Conservation (phyloP, 768 basidiomycete species). For the Pleurotus salmoneostramineus region DNA sequence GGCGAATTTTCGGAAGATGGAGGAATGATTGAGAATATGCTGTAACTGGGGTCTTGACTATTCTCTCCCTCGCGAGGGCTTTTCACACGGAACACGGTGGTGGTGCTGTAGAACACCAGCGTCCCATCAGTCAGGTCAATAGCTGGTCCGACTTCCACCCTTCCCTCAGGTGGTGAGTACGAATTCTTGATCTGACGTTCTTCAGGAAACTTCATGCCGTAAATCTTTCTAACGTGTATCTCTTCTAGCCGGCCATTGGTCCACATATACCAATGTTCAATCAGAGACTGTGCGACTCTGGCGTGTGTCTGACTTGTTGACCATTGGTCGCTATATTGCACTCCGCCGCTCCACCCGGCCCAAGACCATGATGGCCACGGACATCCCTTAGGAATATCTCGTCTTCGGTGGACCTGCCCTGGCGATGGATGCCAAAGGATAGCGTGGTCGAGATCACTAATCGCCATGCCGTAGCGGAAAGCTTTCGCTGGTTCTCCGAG, state of each 20-base stretch:
- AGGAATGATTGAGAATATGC: background rate
- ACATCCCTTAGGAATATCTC: background rate
- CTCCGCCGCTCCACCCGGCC: constrained; percentile 2
- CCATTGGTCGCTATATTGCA: background rate
- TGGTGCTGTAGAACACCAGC: background rate
- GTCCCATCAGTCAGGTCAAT: background rate
- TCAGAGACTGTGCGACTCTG: background rate
- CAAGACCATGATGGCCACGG: constrained; percentile 1
- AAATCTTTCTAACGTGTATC: background rate
- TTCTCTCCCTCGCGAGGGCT: background rate
- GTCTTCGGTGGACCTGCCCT: background rate
- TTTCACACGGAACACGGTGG: background rate
- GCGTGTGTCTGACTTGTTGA: background rate
- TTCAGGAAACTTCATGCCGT: background rate
- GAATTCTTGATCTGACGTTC: background rate
- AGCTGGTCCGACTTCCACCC: too few species aligned
- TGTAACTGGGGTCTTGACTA: background rate
- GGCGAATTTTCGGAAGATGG: background rate
- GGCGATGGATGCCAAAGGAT: background rate
- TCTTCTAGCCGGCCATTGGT: background rate
- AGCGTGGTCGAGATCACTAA: background rate
- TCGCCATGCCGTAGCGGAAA: background rate
- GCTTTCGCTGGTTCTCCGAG: background rate
- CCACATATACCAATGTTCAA: background rate
- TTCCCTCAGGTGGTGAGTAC: background rate